A percentile compares a stretch with the other conserved stretches of the same genome.
phyloP scores from a whole-genome alignment of 2,329 filamentous ascomycete species.

The Monilinia vaccinii-corymbosi region DNA sequence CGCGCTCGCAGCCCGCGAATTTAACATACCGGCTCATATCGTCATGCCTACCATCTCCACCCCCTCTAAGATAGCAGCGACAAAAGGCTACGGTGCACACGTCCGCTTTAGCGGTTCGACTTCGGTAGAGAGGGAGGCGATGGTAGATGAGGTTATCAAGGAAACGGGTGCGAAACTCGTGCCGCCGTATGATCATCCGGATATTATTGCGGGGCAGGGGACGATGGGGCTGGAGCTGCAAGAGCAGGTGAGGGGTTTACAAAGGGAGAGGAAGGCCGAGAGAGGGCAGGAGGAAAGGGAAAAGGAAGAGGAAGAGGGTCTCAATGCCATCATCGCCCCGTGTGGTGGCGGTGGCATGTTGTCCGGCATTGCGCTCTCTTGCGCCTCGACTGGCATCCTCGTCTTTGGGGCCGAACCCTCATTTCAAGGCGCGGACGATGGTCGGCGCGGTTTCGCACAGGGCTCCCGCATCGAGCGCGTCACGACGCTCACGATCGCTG shows the following conservation, averaged over 20 bases:
- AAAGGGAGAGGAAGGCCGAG: slow-evolving; percentile 29
- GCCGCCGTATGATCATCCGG: slow-evolving; percentile 84
- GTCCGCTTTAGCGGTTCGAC: slow-evolving; percentile 80
- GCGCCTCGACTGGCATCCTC: slow-evolving; percentile 57
- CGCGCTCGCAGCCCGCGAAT: slow-evolving; percentile 68
- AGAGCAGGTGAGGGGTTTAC: slow-evolving; percentile 54
- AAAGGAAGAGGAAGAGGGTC: slow-evolving; percentile 25
- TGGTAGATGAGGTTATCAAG: slow-evolving; percentile 57
- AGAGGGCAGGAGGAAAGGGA: slow-evolving; percentile 30
- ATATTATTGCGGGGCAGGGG: slow-evolving; percentile 91
- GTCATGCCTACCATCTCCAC: slow-evolving; percentile 86
- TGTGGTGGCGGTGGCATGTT: slow-evolving; percentile 86
- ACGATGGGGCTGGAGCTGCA: slow-evolving; percentile 78
- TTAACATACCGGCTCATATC: slow-evolving; percentile 71
- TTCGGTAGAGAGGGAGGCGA: slow-evolving; percentile 69
- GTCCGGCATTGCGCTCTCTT: slow-evolving; percentile 69
- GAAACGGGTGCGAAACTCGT: slow-evolving; percentile 71
- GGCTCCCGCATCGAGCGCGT: slow-evolving; percentile 59
- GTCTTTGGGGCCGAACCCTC: slow-evolving; percentile 85
- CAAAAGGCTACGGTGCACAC: slow-evolving; percentile 64
- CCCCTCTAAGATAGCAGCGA: slow-evolving; percentile 80
- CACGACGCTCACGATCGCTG: slow-evolving; percentile 72
- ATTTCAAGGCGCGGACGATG: slow-evolving; percentile 79
- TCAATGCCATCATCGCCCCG: slow-evolving; percentile 71
- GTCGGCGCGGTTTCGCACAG: slow-evolving; percentile 55